phyloP scores from a whole-genome alignment of 2,329 filamentous ascomycete genomes.

The Epichloe brachyelytri region DNA sequence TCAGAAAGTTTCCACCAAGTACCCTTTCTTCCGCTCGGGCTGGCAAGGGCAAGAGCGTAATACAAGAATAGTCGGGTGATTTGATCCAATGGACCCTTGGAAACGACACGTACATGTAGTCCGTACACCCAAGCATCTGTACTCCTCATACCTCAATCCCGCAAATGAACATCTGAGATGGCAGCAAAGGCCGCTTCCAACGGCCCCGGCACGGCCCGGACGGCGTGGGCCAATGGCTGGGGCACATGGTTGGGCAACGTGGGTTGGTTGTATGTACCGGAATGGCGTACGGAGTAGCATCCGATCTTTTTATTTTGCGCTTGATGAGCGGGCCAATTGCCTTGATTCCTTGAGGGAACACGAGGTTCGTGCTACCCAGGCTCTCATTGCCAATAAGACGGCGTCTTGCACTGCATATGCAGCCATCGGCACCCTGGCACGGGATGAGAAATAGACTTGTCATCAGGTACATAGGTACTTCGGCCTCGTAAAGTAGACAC shows the following conservation, averaged over 20 bases:
- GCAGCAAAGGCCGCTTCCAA: not conserved
- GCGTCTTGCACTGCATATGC: constrained; percentile 5
- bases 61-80: not conserved
- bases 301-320: too few relatives aligned
- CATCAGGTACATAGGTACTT: too few relatives aligned
- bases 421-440: not conserved
- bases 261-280: too few relatives aligned
- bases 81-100: not conserved
- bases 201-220: constrained; percentile 1
- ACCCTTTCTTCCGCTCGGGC: not conserved
- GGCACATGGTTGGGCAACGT: constrained; percentile 24
- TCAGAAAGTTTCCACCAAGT: not conserved
- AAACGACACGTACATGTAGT: not conserved
- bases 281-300: too few relatives aligned
- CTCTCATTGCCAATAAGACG: constrained; percentile 7
- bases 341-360: not conserved
- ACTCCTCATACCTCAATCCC: not conserved
- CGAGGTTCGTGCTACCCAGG: not conserved
- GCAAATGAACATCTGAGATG: not conserved
- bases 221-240: constrained; percentile 27
- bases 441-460: not conserved
- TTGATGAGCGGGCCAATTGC: not conserved
- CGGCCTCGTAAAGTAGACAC: too few relatives aligned
- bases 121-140: not conserved
- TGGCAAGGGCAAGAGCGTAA: not conserved